Evolutionary conservation across 148 eudicot species (phyloP).

Genomic region (Camellia japonica): DNA sequence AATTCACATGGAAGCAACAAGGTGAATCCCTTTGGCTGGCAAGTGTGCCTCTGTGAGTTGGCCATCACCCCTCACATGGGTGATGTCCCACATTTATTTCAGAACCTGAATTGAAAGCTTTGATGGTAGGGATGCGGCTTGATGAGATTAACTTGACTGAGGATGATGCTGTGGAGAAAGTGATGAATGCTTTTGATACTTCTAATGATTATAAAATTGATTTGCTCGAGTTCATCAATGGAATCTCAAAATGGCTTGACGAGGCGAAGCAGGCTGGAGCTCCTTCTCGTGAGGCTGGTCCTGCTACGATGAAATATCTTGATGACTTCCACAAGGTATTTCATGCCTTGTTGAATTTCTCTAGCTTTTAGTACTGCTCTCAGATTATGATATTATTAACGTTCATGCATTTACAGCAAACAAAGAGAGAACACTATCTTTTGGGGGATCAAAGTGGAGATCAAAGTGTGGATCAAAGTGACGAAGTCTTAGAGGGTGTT

Average conservation of each 20-base stretch:
- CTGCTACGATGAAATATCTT: constrained; percentile 28
- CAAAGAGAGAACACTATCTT: constrained; percentile 28
- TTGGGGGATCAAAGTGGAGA: too few species aligned
- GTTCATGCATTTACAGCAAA: constrained; percentile 25
- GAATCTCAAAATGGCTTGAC: constrained; percentile 59
- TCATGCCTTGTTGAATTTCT: background rate
- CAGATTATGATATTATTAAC: background rate
- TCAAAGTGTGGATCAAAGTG: constrained; percentile 10
- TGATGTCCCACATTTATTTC: too few species aligned
- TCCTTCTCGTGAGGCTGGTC: constrained; percentile 14
- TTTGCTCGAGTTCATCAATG: constrained; percentile 49
- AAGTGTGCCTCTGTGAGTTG: too few species aligned
- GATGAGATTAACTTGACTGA: constrained; percentile 49
- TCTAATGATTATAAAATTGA: constrained; percentile 38
- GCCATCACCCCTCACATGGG: too few species aligned
- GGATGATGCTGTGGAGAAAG: constrained; percentile 49
- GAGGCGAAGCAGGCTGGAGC: constrained; percentile 29
- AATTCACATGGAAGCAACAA: too few species aligned
- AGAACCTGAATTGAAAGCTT: constrained; percentile 56
- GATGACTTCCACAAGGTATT: constrained; percentile 32
- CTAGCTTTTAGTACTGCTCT: background rate
- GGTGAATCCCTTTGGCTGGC: too few species aligned
- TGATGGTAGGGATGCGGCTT: constrained; percentile 62
- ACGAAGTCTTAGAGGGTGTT: constrained; percentile 26
- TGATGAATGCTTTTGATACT: constrained; percentile 71